phyloP scores from a whole-genome alignment of 169 alveolate species.

The Theileria sp. region DNA sequence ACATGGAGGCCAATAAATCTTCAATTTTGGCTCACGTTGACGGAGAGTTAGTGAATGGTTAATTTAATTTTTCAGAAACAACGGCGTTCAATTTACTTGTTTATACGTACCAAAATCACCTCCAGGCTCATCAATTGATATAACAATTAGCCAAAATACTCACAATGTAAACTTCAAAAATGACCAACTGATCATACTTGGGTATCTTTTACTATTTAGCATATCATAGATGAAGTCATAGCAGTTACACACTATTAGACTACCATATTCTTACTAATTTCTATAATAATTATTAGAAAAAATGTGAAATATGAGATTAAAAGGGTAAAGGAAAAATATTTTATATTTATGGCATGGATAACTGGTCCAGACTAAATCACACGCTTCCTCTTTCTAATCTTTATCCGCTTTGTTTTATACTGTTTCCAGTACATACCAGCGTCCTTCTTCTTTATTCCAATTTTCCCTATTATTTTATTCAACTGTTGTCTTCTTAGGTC shows the following conservation, averaged over 20 bases:
- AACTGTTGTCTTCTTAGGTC: conserved; percentile 71
- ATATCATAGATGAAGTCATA: background rate
- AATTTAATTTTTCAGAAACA: conserved; percentile 9
- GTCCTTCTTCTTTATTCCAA: conserved; percentile 74
- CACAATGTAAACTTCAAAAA: conserved; percentile 12
- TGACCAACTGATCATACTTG: conserved; percentile 33
- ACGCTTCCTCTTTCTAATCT: conserved; percentile 69
- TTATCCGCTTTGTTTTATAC: conserved; percentile 71
- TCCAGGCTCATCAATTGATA: background rate
- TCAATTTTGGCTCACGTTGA: conserved; percentile 34
- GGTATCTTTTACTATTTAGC: conserved; percentile 9
- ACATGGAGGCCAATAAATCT: conserved; percentile 26
- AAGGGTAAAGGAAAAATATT: conserved; percentile 13
- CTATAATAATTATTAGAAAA: background rate
- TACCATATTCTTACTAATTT: background rate
- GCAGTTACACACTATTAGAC: background rate
- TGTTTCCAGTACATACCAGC: conserved; percentile 79
- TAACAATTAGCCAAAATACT: background rate
- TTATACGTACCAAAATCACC: conserved; percentile 30
- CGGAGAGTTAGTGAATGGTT: background rate
- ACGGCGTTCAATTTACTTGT: conserved; percentile 46
- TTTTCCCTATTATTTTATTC: conserved; percentile 71
- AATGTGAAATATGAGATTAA: conserved; percentile 42
- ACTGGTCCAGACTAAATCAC: conserved; percentile 69
- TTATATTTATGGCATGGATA: conserved; percentile 48